Conservation (phyloP, 768 basidiomycete species). For the Lentinula sp. region DNA sequence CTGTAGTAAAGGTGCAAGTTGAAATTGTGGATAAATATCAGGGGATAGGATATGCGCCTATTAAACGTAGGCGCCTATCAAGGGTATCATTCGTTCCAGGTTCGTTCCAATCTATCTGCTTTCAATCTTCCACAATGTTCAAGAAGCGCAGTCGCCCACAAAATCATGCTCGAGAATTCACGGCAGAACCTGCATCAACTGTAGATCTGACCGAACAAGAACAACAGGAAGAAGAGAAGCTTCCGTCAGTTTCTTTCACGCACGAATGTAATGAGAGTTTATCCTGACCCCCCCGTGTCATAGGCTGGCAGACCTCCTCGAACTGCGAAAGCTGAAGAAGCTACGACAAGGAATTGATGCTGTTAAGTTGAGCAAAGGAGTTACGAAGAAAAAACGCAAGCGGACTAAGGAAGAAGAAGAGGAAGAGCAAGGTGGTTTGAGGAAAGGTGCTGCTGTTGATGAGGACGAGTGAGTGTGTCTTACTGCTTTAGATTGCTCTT, state of each 20-base stretch:
- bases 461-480: conserved; percentile 53
- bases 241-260: conserved; percentile 40
- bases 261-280: background rate
- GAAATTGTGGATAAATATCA: no score
- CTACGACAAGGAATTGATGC: conserved; percentile 80
- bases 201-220: conserved; percentile 25
- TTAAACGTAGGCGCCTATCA: background rate
- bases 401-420: conserved; percentile 43
- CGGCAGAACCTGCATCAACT: conserved; percentile 32
- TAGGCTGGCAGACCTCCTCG: conserved; percentile 79
- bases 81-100: no score
- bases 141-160: conserved; percentile 71
- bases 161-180: conserved; percentile 46
- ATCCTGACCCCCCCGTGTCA: background rate
- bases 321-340: conserved; percentile 72
- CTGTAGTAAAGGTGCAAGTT: no score
- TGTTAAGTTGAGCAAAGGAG: conserved; percentile 79
- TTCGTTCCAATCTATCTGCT: no score
- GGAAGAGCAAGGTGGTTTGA: conserved; percentile 48
- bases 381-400: conserved; percentile 66
- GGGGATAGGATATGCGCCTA: no score
- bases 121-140: conserved; percentile 39
- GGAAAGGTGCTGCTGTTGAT: conserved; percentile 38
- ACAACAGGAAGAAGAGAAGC: conserved; percentile 33
- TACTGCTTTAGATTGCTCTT: background rate